phyloP scores from a whole-genome alignment of 1,284 basidiomycete genomes.

The Boletus mariae region DNA sequence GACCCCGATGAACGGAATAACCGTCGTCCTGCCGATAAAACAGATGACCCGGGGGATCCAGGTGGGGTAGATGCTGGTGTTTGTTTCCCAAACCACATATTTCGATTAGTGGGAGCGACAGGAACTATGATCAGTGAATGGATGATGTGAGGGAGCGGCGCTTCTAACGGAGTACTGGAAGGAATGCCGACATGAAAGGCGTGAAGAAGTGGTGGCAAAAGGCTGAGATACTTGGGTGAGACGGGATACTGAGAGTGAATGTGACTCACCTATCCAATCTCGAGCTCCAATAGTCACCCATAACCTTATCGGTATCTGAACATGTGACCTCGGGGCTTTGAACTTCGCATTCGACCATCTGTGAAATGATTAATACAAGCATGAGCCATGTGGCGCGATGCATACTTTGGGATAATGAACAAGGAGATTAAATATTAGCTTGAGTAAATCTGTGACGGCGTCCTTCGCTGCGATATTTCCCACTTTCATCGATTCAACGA shows the following conservation, averaged over 20 bases:
- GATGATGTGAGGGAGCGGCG: conserved; percentile 71
- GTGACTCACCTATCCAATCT: conserved; percentile 59
- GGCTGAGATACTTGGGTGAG: conserved; percentile 26
- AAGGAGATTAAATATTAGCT: conserved; percentile 73
- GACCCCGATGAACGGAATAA: conserved; percentile 41
- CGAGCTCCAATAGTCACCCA: conserved; percentile 68
- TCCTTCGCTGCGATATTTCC: conserved; percentile 58
- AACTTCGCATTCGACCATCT: conserved; percentile 47
- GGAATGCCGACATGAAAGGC: conserved; percentile 59
- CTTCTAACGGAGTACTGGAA: conserved; percentile 56
- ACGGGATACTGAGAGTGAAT: not conserved
- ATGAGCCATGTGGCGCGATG: not conserved
- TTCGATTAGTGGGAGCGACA: conserved; percentile 49
- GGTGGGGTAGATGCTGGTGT: conserved; percentile 5
- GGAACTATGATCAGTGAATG: conserved; percentile 74
- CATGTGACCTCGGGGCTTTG: conserved; percentile 34
- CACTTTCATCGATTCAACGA: conserved; percentile 45
- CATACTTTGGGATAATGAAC: conserved; percentile 63
- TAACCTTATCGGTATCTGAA: conserved; percentile 34
- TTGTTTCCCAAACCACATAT: conserved; percentile 44
- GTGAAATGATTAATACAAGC: not conserved
- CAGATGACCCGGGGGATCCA: conserved; percentile 30
- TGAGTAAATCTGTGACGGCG: conserved; percentile 72
- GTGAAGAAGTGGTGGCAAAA: conserved; percentile 58
- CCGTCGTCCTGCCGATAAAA: conserved; percentile 50